Evolutionary conservation across 1,284 basidiomycete genomes (phyloP), one percentile per base, ranked within the genome.

Genomic region (Flammula alnicola): DNA sequence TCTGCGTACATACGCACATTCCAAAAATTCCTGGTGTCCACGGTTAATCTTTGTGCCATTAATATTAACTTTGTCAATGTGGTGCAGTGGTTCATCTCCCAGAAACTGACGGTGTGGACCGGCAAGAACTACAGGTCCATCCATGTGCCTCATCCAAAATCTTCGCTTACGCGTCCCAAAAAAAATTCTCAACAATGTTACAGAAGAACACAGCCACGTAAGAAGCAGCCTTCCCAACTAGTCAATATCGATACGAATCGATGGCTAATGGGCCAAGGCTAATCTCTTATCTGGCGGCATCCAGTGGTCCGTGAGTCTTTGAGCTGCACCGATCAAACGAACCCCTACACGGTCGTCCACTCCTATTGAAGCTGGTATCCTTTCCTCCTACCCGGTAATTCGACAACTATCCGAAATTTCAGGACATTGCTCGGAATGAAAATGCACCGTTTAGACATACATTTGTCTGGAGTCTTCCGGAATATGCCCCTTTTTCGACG

Each of bases 351-450:
- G 36, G 33, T 47, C 44, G 39, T 27, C 36, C n/a, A 25, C 31
- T 48, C 27, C n/a, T 22, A 38, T 20, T 35, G 7, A 26, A 20
- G 22, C 44, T 26, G n/a, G 17, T 19, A 35, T 31, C 30, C 35
- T 38, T 26, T 39, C 40, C 48, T 45, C 27, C 20, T 43, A 38
- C 12, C 27, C 51, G 31, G 43, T 32, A 16, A 41, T 20, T 42
- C 41, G 33, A 37, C 25, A 30, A 40, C 20, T 37, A 14, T 47
- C 44, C 44, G 44, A 48, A 45, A n/a, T 27, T 47, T 35, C 38
- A 50, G 41, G 40, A 38, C 45, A 23, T 32, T 33, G 38, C 32
- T 40, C 47, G 47, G 50, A 46, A 52, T 38, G 43, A 50, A 19
- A 40, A 38, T 50, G 38, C 44, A 52, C 50, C 50, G 50, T 46